These are phyloP conservation scores for Holtermannia corniformis DNA, from an alignment of 768 basidiomycete genomes.

Conservation along the genomic window DNA sequence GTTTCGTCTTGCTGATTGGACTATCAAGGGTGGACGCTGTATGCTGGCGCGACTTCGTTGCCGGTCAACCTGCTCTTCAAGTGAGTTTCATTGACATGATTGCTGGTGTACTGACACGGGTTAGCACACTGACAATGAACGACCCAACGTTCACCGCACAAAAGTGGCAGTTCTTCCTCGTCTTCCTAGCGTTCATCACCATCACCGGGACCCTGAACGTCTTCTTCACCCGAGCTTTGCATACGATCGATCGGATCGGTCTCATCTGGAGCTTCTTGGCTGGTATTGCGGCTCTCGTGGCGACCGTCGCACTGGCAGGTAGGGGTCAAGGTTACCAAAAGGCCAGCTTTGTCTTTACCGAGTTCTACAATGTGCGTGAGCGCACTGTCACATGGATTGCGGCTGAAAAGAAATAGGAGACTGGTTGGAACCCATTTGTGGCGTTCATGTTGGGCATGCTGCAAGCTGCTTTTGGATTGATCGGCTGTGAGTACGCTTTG, in stretches of 20 bases:
- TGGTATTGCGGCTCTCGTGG: background rate
- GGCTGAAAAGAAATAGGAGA: background rate
- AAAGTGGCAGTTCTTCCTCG: constrained; percentile 27
- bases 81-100: too few relatives aligned
- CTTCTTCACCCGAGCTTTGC: background rate
- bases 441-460: constrained; percentile 33
- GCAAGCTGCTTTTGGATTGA: background rate
- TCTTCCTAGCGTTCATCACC: constrained; percentile 25
- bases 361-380: background rate
- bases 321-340: background rate
- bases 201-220: background rate
- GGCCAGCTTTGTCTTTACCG: background rate
- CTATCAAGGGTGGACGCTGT: background rate
- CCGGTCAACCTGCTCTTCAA: background rate
- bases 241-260: background rate
- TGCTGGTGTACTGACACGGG: too few relatives aligned
- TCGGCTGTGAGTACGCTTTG: background rate
- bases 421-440: constrained; percentile 30
- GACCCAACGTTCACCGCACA: background rate
- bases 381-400: too few relatives aligned
- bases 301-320: background rate
- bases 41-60: background rate
- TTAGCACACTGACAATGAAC: background rate
- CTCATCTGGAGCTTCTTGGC: background rate
- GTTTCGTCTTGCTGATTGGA: background rate